Evolutionary conservation across 1,139 yeast genomes (phyloP).

Genomic region (Yamadazyma spencermartinsiae): DNA sequence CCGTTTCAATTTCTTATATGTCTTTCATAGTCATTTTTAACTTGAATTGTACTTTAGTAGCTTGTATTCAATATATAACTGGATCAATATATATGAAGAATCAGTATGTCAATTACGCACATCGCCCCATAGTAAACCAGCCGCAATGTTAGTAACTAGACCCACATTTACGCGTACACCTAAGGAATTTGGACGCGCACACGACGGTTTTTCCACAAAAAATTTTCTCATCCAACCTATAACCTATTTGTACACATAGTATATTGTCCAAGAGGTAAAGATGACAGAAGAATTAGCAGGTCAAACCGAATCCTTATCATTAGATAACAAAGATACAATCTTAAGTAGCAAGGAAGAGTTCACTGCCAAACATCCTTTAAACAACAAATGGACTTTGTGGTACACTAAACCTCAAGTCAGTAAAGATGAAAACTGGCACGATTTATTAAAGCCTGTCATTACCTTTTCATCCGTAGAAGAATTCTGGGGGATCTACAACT

Average conservation of each 20-base stretch:
- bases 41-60: too few relatives aligned
- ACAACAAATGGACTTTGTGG: constrained; percentile 96
- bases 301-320: constrained; percentile 54
- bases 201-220: constrained; percentile 7
- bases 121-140: too few relatives aligned
- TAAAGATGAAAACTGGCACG: constrained; percentile 86
- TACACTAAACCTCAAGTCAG: constrained; percentile 90
- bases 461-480: constrained; percentile 93
- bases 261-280: constrained; percentile 7
- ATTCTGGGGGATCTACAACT: constrained; percentile 97
- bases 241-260: neutral
- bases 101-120: too few relatives aligned
- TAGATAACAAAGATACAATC: constrained; percentile 55
- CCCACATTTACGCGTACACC: neutral
- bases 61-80: too few relatives aligned
- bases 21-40: too few relatives aligned
- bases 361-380: constrained; percentile 85
- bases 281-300: constrained; percentile 57
- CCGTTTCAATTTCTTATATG: too few relatives aligned
- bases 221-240: constrained; percentile 18
- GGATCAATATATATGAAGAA: too few relatives aligned
- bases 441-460: constrained; percentile 88
- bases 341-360: constrained; percentile 70
- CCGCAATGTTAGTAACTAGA: too few relatives aligned
- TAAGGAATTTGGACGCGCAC: neutral